Evolutionary conservation across 805 yeast species (phyloP).

Genomic region (Millerozyma miso): DNA sequence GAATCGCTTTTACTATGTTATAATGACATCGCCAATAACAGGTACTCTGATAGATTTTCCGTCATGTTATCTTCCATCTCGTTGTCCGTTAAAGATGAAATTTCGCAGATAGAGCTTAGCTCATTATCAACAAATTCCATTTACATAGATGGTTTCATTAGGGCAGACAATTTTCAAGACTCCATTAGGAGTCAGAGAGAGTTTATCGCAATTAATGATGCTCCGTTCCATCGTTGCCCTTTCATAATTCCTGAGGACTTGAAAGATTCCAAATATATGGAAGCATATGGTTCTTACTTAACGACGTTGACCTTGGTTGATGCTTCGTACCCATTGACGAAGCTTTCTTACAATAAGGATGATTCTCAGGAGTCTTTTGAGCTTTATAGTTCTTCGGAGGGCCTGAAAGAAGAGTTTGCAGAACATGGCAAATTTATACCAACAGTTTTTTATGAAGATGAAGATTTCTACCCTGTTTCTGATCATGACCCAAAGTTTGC

Average conservation of each 20-base stretch:
- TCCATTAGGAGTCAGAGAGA: conserved; percentile 53
- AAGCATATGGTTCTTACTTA: conserved; percentile 46
- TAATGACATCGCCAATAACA: conserved; percentile 66
- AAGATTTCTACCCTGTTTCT: conserved; percentile 28
- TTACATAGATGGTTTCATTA: conserved; percentile 54
- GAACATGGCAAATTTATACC: conserved; percentile 12
- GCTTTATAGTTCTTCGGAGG: neutral
- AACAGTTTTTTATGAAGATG: conserved; percentile 22
- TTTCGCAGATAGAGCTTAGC: conserved; percentile 23
- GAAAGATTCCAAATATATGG: conserved; percentile 46
- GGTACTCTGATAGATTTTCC: conserved; percentile 56
- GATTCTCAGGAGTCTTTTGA: neutral
- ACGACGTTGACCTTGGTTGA: conserved; percentile 64
- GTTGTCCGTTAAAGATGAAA: conserved; percentile 31
- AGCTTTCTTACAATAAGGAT: conserved; percentile 17
- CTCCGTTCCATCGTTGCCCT: conserved; percentile 76
- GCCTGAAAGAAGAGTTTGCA: neutral
- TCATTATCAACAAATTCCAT: conserved; percentile 52
- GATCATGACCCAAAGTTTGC: conserved; percentile 38
- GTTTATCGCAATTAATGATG: conserved; percentile 70
- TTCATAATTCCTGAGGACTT: conserved; percentile 56
- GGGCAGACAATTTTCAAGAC: conserved; percentile 43
- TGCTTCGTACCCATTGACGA: conserved; percentile 55
- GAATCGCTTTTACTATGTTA: conserved; percentile 34
- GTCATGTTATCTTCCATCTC: conserved; percentile 40